These are phyloP conservation scores for Monosporozyma solicola DNA, from an alignment of 805 yeast genomes.

Conservation along the genomic window DNA sequence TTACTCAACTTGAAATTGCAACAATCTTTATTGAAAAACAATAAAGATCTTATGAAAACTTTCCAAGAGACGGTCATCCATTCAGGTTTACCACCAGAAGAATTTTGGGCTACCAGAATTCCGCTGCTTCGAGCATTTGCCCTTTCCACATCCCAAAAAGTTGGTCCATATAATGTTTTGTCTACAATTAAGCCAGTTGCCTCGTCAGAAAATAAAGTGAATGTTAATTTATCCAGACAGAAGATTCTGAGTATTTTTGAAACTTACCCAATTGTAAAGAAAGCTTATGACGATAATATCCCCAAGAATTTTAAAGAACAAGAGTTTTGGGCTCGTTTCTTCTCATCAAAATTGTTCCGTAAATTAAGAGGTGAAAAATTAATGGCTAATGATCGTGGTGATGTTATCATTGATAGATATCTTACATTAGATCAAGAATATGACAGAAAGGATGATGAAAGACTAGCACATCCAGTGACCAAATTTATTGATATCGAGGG, in stretches of 20 bases:
- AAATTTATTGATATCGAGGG: conserved; percentile 73
- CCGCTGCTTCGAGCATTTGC: conserved; percentile 80
- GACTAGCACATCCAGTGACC: conserved; percentile 42
- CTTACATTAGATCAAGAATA: conserved; percentile 59
- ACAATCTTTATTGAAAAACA: conserved; percentile 62
- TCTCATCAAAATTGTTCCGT: conserved; percentile 80
- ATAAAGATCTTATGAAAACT: conserved; percentile 57
- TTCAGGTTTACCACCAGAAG: conserved; percentile 63
- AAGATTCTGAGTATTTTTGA: conserved; percentile 82
- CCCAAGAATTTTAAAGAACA: conserved; percentile 77
- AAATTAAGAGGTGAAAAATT: conserved; percentile 83
- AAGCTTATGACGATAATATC: conserved; percentile 84
- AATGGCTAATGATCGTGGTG: conserved; percentile 69
- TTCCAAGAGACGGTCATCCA: conserved; percentile 85
- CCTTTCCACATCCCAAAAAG: conserved; percentile 69
- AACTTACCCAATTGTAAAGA: conserved; percentile 84
- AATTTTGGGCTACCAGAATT: conserved; percentile 80
- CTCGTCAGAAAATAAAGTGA: conserved; percentile 84
- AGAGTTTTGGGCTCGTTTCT: conserved; percentile 94
- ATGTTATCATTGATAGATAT: conserved; percentile 76
- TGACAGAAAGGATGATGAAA: conserved; percentile 36
- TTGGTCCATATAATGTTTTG: conserved; percentile 89
- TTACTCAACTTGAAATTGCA: conserved; percentile 69
- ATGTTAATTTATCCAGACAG: conserved; percentile 85
- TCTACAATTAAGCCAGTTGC: conserved; percentile 93